Evolutionary conservation across 2,329 filamentous ascomycete genomes (phyloP), one percentile per base, ranked within the genome.

Genomic region (Colletotrichum sp.): DNA sequence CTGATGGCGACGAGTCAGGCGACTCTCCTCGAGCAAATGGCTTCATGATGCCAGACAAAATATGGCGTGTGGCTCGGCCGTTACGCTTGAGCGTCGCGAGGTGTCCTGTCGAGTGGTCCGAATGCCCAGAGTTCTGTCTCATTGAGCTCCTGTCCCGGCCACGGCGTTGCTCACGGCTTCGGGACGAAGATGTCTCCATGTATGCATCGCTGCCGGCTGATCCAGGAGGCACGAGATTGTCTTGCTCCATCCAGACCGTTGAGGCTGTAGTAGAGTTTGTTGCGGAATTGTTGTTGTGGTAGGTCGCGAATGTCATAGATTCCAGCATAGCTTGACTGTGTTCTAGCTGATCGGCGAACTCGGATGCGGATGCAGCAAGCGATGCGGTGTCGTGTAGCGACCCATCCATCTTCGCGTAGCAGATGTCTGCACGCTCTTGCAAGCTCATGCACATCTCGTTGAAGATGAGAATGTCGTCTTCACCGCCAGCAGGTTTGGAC

Each of bases 391-490:
- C 25, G 82, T 82, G 6, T 88, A 88, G 9, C 86, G 80, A 68
- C 4, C 82, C 81, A 71, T 91, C 88, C 6, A 91, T 84, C 68
- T 86, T 87, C 16, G 86, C 85, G 57, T 90, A 86, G 77, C 90
- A 92, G 4, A 86, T 85, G 57, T 90, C 86, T 2, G 90, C 86
- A 8, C 89, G 88, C 70, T 83, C 83, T 74, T 92, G 89, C 5
- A 92, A 83, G 5, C 81, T 82, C 55, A 86, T 77, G 78, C 90
- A 92, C n/a, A 88, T 79, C 2, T 84, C 84, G 78, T 91, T 88
- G 78, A 92, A 92, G 25, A 87, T 82, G 36, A 88, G 83, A 3
- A 92, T 83, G 52, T 91, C 90, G 44, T 89, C 88, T n/a, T 90
- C 85, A 4, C 74, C 71, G 36, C 65, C 67, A 19, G 30, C 25